Evolutionary conservation across 495 filamentous ascomycete genomes (phyloP).

Genomic region (Penicillium ochrochloron): DNA sequence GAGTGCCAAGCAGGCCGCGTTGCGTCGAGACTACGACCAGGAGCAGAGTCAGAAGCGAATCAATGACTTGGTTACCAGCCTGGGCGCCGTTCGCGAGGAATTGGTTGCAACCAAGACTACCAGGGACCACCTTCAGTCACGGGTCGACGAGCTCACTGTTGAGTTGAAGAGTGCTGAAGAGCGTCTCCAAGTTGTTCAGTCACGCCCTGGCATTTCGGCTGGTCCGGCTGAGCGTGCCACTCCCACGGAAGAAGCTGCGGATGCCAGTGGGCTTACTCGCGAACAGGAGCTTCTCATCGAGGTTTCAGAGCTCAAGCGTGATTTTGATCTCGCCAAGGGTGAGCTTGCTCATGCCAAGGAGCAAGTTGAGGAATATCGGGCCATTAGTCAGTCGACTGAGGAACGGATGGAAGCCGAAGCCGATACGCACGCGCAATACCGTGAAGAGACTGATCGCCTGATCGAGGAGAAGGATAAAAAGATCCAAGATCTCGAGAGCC

Average conservation of each 20-base stretch:
- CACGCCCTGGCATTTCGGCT: conserved; percentile 63
- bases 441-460: conserved; percentile 76
- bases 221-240: conserved; percentile 38
- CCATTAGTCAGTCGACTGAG: conserved; percentile 86
- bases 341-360: conserved; percentile 79
- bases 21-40: conserved; percentile 86
- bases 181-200: conserved; percentile 75
- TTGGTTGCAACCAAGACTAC: conserved; percentile 80
- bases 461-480: conserved; percentile 74
- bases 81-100: conserved; percentile 80
- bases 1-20: conserved; percentile 73
- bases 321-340: conserved; percentile 72
- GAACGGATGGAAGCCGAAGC: conserved; percentile 81
- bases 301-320: conserved; percentile 79
- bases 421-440: conserved; percentile 82
- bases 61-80: conserved; percentile 81
- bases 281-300: conserved; percentile 86
- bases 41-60: conserved; percentile 85
- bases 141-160: conserved; percentile 85
- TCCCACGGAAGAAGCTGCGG: conserved; percentile 42
- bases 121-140: conserved; percentile 82
- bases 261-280: conserved; percentile 62
- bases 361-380: conserved; percentile 83
- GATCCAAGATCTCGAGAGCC: conserved; percentile 78
- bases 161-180: conserved; percentile 90